These are phyloP conservation scores for Westerdykella aurantiaca DNA, from an alignment of 2,329 filamentous ascomycete species.

Conservation along the genomic window DNA sequence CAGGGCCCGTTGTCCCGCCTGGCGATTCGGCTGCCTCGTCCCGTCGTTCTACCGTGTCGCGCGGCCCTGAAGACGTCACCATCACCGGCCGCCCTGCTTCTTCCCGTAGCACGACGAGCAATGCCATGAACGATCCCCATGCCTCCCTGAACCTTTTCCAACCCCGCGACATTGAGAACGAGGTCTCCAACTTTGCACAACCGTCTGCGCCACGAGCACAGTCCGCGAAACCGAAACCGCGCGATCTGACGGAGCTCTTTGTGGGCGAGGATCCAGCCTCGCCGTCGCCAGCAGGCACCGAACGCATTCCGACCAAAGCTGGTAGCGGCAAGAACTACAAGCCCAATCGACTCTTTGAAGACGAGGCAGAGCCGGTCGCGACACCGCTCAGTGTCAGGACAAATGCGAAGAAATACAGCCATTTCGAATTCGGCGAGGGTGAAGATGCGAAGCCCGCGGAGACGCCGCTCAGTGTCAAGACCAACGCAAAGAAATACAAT, in stretches of 20 bases:
- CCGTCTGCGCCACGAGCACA: conserved; percentile 56
- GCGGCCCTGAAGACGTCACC: conserved; percentile 27
- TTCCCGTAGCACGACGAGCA: conserved; percentile 29
- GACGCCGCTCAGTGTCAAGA: conserved; percentile 48
- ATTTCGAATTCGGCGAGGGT: conserved; percentile 76
- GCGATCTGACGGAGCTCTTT: conserved; percentile 66
- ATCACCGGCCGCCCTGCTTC: conserved; percentile 38
- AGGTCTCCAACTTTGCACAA: conserved; percentile 39
- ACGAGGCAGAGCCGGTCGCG: conserved; percentile 31
- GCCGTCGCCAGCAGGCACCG: conserved; percentile 13
- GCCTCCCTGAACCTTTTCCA: conserved; percentile 71
- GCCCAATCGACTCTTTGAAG: conserved; percentile 53
- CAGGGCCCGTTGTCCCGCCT: conserved; percentile 34
- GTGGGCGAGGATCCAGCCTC: conserved; percentile 43
- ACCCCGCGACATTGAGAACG: conserved; percentile 58
- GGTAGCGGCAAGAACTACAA: conserved; percentile 49
- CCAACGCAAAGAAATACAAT: conserved; percentile 71
- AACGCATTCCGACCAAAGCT: conserved; percentile 40
- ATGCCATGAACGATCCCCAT: conserved; percentile 46
- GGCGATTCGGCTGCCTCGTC: conserved; percentile 26
- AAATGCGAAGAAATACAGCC: conserved; percentile 73
- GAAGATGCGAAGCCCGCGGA: conserved; percentile 22
- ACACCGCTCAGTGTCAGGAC: conserved; percentile 51
- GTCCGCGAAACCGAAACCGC: conserved; percentile 64
- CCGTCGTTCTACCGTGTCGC: conserved; percentile 30